Evolutionary conservation across 805 yeast species (phyloP), one percentile per base, ranked within the genome.

Genomic region (Priceomyces haplophilus): DNA sequence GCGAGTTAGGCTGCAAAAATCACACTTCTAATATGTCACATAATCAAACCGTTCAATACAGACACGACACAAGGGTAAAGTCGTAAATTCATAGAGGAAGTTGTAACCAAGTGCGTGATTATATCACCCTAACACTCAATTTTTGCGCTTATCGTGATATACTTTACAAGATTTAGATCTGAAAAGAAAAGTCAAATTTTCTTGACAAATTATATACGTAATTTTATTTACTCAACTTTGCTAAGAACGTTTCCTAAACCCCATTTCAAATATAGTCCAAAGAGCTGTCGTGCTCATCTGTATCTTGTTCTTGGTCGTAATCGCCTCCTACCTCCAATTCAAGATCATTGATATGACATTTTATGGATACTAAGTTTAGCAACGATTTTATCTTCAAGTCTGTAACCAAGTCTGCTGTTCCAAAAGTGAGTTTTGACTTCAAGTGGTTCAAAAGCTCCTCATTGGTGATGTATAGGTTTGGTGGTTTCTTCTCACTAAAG

Each of bases 341-440:
- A 16, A 47, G 41, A 3, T 42, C 52, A 37, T 52, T 45, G 12
- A 55, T 51, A 13, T 15, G 38, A 40, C 56, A 49, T 25, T 36
- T 40, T 5, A 49, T 25, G n/a, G 23, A 20, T 25, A 30, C 36
- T 39, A 55, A 43, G 7, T 13, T 34, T 21, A 55, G 33, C 29
- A 47, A 31, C 7, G 41, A 19, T 33, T 38, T 41, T 7, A 55
- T 41, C 30, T 44, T 47, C 12, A 32, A 15, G 24, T 51, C 58
- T 23, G 51, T 30, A 21, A n/a, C 10, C 4, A 10, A 36, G 34
- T 35, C 25, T 12, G 35, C 34, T 6, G 21, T 19, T 16, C 40
- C 32, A 15, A 43, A 29, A 12, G 51, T 30, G 7, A 53, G 35
- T 17, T 50, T 53, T n/a, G 43, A 44, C 18, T 41, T 41, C 37